Evolutionary conservation across 257 asterid genomes (phyloP), one percentile per base, ranked within the genome.

Genomic region (Solanum chilense): DNA sequence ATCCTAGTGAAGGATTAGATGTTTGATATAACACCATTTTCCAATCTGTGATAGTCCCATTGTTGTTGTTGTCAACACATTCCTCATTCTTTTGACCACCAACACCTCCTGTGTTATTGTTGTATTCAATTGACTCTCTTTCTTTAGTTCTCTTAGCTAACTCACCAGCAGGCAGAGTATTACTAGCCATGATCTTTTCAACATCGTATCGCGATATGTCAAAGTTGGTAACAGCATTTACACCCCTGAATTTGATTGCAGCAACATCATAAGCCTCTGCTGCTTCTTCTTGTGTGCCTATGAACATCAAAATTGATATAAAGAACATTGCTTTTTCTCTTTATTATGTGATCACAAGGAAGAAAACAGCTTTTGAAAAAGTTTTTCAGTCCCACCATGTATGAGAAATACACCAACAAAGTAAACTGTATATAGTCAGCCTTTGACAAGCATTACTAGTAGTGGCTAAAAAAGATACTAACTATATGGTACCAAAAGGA

Each of bases 211-310:
- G 66, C 3, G 93, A 89, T 21, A 88, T 90, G 58, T 91, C 93
- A 85, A 92, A 92, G 87, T 92, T 92, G 0, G 94, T 92, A 2
- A 92, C 94, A 6, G 94, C 94, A 60, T 82, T 92, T 14, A 89
- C 86, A 1, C 94, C 94, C 2, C 94, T 91, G 85, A 92, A 92
- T 81, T 91, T 92, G 86, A 92, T 92, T 16, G 94, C 94, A 44
- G 94, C 94, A 64, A 92, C 88, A 42, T 92, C 94, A 52, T 92
- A 92, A 6, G 94, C 94, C 86, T 92, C 94, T 5, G 93, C 94
- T 13, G 94, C 94, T 90, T 92, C 94, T 84, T 92, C 94, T 56
- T 92, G 93, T 5, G 93, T 92, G 87, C 91, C 94, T 92, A 86
- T 9, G 45, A 45, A 76, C 18, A 47, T 81, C 4, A 81, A 31